Base-by-base conservation (phyloP, 2,329 filamentous ascomycete genomes). In the Metarhizium rileyi region DNA sequence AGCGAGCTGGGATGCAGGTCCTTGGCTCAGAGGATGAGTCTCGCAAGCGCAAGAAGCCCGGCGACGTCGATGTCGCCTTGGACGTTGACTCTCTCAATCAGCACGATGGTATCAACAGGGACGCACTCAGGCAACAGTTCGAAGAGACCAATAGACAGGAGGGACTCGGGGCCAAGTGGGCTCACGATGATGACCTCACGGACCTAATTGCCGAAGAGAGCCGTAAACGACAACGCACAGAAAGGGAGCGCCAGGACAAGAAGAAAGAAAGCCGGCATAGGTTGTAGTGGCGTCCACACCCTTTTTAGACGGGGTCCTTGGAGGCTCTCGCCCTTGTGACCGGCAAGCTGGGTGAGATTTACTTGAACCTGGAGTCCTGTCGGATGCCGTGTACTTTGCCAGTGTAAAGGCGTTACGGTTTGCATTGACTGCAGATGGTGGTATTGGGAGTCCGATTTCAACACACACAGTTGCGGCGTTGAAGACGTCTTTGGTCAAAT, bases 131-230 rank as follows among this genome's bases (percentile, higher is more conserved):
- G 65, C 82, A 78, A 61, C 78, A 84, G 62, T 98, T 94, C 61
- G 90, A 97, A 51, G 81, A 72, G 74, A 85, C 73, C 63, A 80
- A 68, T 61, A 75, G 72, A 51, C 77, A 84, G 55, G 85, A 86
- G 63, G 81, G 83, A 18, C 66, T 78, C 23, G 83, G 84, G 33
- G 80, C 81, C 22, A 78, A 82, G 59, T 89, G 84, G 80, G 79
- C 81, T 51, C 75, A 77, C 67, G 87, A 95, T 64, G 91, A 97
- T 58, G 91, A 96, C 63, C 69, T 98, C 50, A 91, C 84, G 60
- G 87, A 95, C 61, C 94, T 98, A 87, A 96, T 98, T 71, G 89
- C 89, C 12, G 84, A 88, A 61, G 93, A 97, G 71, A 89, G 84
- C 62, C 79, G 89, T 56, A 97, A 97, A 77, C 80, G 90, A 64